Evolutionary conservation across 371 early-diverging fungal species (phyloP).

Genomic region (Mucor velutinosus): DNA sequence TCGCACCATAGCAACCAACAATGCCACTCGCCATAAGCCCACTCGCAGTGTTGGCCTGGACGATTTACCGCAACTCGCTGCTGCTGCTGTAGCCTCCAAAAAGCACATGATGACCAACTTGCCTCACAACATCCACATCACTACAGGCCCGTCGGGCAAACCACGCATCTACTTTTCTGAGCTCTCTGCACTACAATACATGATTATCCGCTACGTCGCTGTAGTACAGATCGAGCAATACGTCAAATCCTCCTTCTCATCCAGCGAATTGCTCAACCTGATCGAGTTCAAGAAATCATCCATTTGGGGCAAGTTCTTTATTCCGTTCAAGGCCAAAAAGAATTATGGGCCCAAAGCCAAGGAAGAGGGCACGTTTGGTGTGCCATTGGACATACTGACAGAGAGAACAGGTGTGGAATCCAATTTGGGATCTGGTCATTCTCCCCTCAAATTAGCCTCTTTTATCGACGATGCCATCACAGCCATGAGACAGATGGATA

Average conservation of each 20-base stretch:
- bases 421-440: conserved; percentile 76
- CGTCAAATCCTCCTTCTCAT: conserved; percentile 63
- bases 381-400: conserved; percentile 44
- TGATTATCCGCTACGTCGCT: conserved; percentile 88
- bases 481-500: conserved; percentile 80
- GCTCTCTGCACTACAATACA: conserved; percentile 80
- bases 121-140: conserved; percentile 14
- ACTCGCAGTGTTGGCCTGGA: conserved; percentile 32
- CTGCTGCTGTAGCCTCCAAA: conserved; percentile 22
- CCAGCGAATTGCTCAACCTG: conserved; percentile 70
- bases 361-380: conserved; percentile 65
- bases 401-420: conserved; percentile 83
- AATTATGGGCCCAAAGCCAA: conserved; percentile 33
- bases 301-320: conserved; percentile 77
- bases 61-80: conserved; percentile 36
- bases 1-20: neutral
- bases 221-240: conserved; percentile 76
- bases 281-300: conserved; percentile 72
- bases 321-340: conserved; percentile 57
- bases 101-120: neutral
- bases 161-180: conserved; percentile 72
- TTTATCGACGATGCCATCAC: conserved; percentile 86
- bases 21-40: conserved; percentile 17
- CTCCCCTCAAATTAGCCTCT: conserved; percentile 75
- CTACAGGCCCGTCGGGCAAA: conserved; percentile 12